Conservation (phyloP, 1,284 basidiomycete genomes). For the Vanrija pseudolonga region DNA sequence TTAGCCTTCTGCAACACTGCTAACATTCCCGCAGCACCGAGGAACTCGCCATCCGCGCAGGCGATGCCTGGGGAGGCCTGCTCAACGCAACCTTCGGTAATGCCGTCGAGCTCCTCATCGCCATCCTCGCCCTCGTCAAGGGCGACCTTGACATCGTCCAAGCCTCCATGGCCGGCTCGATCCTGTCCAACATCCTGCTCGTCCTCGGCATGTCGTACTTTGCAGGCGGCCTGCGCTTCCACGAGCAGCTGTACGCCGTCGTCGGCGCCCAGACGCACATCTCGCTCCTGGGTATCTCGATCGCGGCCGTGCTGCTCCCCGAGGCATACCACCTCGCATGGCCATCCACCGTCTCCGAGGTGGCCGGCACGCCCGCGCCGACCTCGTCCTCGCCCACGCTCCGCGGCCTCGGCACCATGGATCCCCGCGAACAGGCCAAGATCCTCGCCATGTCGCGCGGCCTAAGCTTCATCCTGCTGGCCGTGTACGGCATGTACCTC, state of each 20-base stretch:
- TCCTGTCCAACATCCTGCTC: conserved; percentile 65
- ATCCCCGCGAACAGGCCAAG: conserved; percentile 31
- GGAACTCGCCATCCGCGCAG: conserved; percentile 51
- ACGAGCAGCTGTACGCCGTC: conserved; percentile 61
- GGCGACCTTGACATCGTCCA: conserved; percentile 80
- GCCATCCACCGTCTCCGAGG: conserved; percentile 26
- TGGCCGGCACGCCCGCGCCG: background rate
- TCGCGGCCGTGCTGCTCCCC: conserved; percentile 68
- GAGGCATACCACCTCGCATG: conserved; percentile 58
- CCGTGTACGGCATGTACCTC: conserved; percentile 54
- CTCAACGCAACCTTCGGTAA: conserved; percentile 52
- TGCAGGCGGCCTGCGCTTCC: conserved; percentile 58
- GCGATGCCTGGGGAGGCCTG: conserved; percentile 51
- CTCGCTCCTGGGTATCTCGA: conserved; percentile 70
- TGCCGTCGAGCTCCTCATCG: conserved; percentile 54
- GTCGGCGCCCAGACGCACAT: conserved; percentile 76
- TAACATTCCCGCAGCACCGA: conserved; percentile 42
- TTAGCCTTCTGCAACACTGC: background rate
- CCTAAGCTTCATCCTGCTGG: conserved; percentile 57
- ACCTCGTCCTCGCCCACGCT: background rate
- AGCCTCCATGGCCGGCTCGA: conserved; percentile 60
- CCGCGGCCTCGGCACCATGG: conserved; percentile 6
- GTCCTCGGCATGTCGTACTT: conserved; percentile 70
- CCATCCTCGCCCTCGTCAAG: conserved; percentile 76
- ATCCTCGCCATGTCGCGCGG: conserved; percentile 53